Evolutionary conservation across 805 yeast species (phyloP), one percentile per base, ranked within the genome.

Genomic region (Kockiozyma suomiensis): DNA sequence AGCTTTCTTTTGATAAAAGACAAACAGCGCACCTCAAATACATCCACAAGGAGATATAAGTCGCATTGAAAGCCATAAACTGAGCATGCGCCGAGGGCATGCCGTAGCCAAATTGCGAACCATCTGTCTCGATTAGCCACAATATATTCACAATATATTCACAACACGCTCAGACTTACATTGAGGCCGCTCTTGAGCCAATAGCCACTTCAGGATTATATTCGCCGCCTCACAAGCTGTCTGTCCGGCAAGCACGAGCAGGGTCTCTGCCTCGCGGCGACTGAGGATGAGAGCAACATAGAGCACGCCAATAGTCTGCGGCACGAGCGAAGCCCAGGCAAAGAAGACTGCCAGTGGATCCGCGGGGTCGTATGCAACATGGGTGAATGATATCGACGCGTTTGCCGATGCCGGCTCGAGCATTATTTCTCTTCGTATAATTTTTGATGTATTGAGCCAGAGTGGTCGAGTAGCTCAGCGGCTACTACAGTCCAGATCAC

Each of bases 61-160:
- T 79, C 60, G 62, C 80, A 64, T 87, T 85, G 71, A 85, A 94
- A 1, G 96, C 96, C 91, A 93, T 88, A 73, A 92, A 94, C 75
- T 93, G 99, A 0, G 97, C 85, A 74, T 93, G 99, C 0, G 99
- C 97, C 54, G 92, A 85, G 0, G 99, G 99, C 97, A 93, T 93
- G 0, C 99, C 99, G 72, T 86, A 91, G 0, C 87, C 85, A 64
- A 87, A 52, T 7, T 42, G 47, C 4, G 17, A 70, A 2, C 70
- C 73, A n/a, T 50, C 53, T 17, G 30, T 10, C 6, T 13, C 23
- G 50, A 52, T 17, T 19, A 21, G 49, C 33, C 32, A 21, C 21
- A 21, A 2, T 32, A 21, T 23, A 13, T 4, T 15, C 37, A 26
- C 33, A 4, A 6, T 13, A 13, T 35, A 51, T 30, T 13, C 15